A percentile compares a stretch with the other conserved stretches of the same genome.
These are phyloP conservation scores for Pythium pyrilobum DNA, from an alignment of 352 stramenopile genomes.

Conservation along the genomic window DNA sequence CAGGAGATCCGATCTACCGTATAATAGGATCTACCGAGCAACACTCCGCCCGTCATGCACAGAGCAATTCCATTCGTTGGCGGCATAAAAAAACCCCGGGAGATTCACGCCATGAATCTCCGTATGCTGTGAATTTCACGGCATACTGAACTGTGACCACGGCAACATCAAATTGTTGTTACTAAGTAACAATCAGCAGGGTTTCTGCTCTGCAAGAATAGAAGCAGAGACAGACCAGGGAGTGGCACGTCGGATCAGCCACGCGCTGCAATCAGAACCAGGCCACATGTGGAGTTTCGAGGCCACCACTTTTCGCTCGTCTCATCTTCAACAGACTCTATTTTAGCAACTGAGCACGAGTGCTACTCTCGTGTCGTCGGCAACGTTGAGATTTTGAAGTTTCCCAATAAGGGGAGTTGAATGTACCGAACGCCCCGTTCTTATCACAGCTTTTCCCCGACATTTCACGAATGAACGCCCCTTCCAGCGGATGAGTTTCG, in stretches of 20 bases:
- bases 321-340: neutral
- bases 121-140: too few relatives aligned
- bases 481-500: too few relatives aligned
- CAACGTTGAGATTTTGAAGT: constrained; percentile 8
- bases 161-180: too few relatives aligned
- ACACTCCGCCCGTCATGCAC: too few relatives aligned
- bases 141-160: too few relatives aligned
- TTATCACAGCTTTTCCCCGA: constrained; percentile 14
- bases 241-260: constrained; percentile 8
- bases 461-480: neutral
- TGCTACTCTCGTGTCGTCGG: neutral
- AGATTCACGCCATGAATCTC: too few relatives aligned
- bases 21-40: too few relatives aligned
- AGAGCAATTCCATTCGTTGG: too few relatives aligned
- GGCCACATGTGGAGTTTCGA: neutral
- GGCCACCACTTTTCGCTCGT: neutral
- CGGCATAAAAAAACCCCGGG: too few relatives aligned
- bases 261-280: constrained; percentile 12
- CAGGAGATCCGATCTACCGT: too few relatives aligned
- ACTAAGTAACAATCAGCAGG: too few relatives aligned
- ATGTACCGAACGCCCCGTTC: neutral
- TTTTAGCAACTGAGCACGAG: constrained; percentile 4
- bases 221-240: constrained; percentile 15
- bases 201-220: neutral
- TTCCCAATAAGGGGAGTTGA: neutral